Evolutionary conservation across 441 rosid species (phyloP).

Genomic region (Breynia disticha): DNA sequence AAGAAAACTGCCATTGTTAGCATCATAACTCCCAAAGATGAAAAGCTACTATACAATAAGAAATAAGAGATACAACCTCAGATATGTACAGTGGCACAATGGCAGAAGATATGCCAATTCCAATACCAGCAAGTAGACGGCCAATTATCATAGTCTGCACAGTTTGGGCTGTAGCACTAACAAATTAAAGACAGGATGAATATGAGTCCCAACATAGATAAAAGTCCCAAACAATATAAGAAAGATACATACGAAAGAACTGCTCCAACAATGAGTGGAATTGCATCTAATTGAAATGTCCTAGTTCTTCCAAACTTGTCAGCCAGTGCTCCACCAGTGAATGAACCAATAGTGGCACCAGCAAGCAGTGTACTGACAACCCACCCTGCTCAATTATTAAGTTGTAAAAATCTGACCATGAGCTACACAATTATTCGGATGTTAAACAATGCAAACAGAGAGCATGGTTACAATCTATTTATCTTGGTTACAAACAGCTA

Average conservation of each 20-base stretch:
- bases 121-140: slow-evolving; percentile 90
- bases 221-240: slow-evolving; percentile 8
- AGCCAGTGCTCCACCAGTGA: slow-evolving; percentile 91
- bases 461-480: no score
- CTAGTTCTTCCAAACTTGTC: slow-evolving; percentile 91
- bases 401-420: slow-evolving; percentile 6
- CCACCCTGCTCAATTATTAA: slow-evolving; percentile 61
- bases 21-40: slow-evolving; percentile 6
- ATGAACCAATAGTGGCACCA: slow-evolving; percentile 91
- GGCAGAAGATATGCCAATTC: slow-evolving; percentile 95
- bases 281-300: slow-evolving; percentile 88
- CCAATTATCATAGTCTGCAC: slow-evolving; percentile 94
- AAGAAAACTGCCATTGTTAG: slow-evolving; percentile 15
- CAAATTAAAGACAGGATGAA: slow-evolving; percentile 12
- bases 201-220: slow-evolving; percentile 12
- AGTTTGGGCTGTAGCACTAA: slow-evolving; percentile 81
- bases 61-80: slow-evolving; percentile 44
- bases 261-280: slow-evolving; percentile 83
- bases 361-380: slow-evolving; percentile 92
- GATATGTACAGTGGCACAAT: slow-evolving; percentile 97
- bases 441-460: no score
- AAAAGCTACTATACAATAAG: slow-evolving; percentile 2
- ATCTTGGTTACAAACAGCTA: no score
- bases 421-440: background rate
- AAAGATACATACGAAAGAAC: slow-evolving; percentile 51